A percentile compares a stretch with the other conserved stretches of the same genome.
Conservation (phyloP, 2,329 filamentous ascomycete genomes). For the Cercospora berteroae region DNA sequence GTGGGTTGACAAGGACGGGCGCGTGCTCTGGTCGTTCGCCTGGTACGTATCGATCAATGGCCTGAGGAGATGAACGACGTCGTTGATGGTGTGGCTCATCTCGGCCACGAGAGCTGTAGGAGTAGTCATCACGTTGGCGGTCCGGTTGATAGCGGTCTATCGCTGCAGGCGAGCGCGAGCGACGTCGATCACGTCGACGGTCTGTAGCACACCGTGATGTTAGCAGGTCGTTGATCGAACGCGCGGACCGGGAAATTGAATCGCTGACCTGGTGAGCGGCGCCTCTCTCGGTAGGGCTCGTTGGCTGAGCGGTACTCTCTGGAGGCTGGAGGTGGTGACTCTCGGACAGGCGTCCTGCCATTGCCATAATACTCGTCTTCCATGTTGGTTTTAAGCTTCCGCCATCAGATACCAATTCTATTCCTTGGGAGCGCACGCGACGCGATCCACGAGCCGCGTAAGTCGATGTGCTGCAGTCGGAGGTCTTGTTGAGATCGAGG, state of each 20-base stretch:
- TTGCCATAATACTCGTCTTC: constrained; percentile 24
- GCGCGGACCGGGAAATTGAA: no score
- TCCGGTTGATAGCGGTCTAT: constrained; percentile 78
- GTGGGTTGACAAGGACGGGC: constrained; percentile 60
- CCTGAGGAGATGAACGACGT: constrained; percentile 59
- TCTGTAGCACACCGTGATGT: constrained; percentile 25
- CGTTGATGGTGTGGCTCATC: constrained; percentile 60
- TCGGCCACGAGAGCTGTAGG: constrained; percentile 55
- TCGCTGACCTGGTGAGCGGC: constrained; percentile 32
- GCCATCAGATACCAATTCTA: neutral
- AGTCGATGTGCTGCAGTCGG: neutral
- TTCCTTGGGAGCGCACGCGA: neutral
- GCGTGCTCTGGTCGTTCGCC: constrained; percentile 56
- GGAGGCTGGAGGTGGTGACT: constrained; percentile 14
- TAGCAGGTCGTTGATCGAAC: constrained; percentile 4
- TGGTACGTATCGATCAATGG: constrained; percentile 82
- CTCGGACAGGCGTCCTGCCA: constrained; percentile 14
- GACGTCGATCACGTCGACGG: constrained; percentile 55
- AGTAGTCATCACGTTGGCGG: constrained; percentile 66
- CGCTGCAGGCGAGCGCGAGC: constrained; percentile 68
- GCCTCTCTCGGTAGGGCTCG: constrained; percentile 32
- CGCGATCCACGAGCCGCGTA: neutral
- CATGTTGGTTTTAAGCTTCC: constrained; percentile 15
- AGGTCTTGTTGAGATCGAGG: neutral
- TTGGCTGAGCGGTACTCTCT: constrained; percentile 29